Evolutionary conservation across 2,329 filamentous ascomycete species (phyloP).

Genomic region (Hymenoscyphus fructigenus): DNA sequence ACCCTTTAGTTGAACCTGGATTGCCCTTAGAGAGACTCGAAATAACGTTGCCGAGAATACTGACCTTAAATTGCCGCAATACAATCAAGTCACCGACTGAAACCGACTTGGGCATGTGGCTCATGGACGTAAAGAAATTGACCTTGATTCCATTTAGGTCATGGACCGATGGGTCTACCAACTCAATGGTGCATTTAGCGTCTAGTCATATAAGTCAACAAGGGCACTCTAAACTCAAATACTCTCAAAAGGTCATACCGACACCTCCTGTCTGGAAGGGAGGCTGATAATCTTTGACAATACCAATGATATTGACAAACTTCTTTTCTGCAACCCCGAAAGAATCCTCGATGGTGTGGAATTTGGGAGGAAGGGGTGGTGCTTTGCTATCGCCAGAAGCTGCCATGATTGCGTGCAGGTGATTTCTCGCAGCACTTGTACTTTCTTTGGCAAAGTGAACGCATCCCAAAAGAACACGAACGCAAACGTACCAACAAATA

Average conservation of each 20-base stretch:
- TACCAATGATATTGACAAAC: conserved; percentile 62
- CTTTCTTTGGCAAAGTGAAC: neutral
- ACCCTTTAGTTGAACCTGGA: conserved; percentile 43
- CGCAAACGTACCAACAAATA: too few relatives aligned
- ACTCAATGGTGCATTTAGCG: conserved; percentile 57
- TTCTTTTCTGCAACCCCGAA: conserved; percentile 16
- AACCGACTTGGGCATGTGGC: conserved; percentile 48
- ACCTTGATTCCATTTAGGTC: conserved; percentile 44
- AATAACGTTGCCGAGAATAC: conserved; percentile 30
- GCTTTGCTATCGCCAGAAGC: conserved; percentile 1
- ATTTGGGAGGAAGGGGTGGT: conserved; percentile 41
- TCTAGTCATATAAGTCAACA: conserved; percentile 42
- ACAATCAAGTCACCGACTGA: conserved; percentile 62
- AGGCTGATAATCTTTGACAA: conserved; percentile 64
- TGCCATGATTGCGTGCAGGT: neutral
- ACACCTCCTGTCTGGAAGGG: conserved; percentile 49
- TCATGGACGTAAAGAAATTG: conserved; percentile 58
- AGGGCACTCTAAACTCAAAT: neutral
- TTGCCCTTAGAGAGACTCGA: conserved; percentile 14
- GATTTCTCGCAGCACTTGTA: neutral
- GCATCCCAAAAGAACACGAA: too few relatives aligned
- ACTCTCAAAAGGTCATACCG: neutral
- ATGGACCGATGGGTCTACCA: conserved; percentile 57
- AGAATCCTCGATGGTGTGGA: conserved; percentile 41
- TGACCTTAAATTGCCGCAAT: conserved; percentile 51